Evolutionary conservation across 1,139 yeast species (phyloP).

Genomic region (Blastobotrys capitulatus): DNA sequence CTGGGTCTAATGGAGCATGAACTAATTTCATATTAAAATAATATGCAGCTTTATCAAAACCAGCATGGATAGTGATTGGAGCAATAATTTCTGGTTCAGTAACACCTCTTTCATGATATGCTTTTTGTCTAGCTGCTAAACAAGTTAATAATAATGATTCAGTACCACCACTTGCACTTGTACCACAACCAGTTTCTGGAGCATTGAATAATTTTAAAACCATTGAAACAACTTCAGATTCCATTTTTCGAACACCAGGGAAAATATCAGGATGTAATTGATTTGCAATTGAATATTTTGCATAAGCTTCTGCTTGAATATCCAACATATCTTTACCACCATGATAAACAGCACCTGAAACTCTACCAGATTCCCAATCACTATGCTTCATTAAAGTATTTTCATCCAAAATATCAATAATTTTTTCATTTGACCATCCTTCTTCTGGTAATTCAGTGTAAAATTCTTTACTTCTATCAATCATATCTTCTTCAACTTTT

Average conservation of each 20-base stretch:
- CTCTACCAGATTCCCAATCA: constrained; percentile 77
- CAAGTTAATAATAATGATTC: constrained; percentile 85
- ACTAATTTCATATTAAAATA: constrained; percentile 84
- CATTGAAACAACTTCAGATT: constrained; percentile 91
- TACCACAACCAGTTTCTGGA: constrained; percentile 67
- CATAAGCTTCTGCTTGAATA: constrained; percentile 72
- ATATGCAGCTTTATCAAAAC: constrained; percentile 87
- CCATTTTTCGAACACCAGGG: constrained; percentile 96
- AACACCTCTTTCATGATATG: constrained; percentile 57
- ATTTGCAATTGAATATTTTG: constrained; percentile 76
- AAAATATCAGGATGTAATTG: constrained; percentile 96
- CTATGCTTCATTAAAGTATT: constrained; percentile 49
- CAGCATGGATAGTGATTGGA: constrained; percentile 90
- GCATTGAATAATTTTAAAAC: constrained; percentile 76
- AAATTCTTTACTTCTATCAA: constrained; percentile 46
- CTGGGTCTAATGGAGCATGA: constrained; percentile 71
- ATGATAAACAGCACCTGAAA: constrained; percentile 95
- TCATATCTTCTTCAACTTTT: constrained; percentile 50
- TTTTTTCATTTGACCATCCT: constrained; percentile 47
- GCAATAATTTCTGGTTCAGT: constrained; percentile 81
- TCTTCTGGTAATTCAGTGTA: constrained; percentile 49
- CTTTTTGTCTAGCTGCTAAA: constrained; percentile 70
- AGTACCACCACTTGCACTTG: constrained; percentile 96
- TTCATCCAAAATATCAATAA: constrained; percentile 42
- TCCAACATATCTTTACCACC: constrained; percentile 74